Evolutionary conservation across 2,329 filamentous ascomycete genomes (phyloP).

Genomic region (Escovopsis sp.): DNA sequence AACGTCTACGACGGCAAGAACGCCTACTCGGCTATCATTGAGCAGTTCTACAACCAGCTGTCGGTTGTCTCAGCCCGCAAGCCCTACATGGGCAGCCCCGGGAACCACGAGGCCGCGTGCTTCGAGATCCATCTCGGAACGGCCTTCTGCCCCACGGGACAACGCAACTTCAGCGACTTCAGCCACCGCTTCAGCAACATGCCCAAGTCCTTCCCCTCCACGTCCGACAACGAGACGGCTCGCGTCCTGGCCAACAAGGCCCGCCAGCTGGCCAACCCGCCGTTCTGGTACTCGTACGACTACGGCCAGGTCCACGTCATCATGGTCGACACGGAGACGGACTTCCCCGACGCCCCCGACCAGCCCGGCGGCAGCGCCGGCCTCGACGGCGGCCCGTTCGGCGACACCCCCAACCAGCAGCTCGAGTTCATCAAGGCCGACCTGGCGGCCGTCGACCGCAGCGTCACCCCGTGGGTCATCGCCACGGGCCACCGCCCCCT

Average conservation of each 20-base stretch:
- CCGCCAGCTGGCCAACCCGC: conserved; percentile 14
- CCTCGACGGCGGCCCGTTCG: conserved; percentile 35
- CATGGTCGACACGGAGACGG: conserved; percentile 21
- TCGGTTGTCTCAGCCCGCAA: conserved; percentile 34
- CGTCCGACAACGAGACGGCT: conserved; percentile 26
- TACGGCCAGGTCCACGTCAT: conserved; percentile 16
- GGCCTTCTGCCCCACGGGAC: conserved; percentile 32
- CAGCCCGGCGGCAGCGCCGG: conserved; percentile 10
- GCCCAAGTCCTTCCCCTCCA: conserved; percentile 33
- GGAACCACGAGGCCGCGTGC: conserved; percentile 46
- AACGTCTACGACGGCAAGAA: conserved; percentile 33
- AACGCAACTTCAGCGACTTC: conserved; percentile 47
- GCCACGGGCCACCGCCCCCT: conserved; percentile 28
- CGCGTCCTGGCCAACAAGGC: conserved; percentile 31
- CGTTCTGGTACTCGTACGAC: conserved; percentile 14
- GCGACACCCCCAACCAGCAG: conserved; percentile 28
- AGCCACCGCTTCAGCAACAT: conserved; percentile 37
- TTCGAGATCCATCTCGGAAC: conserved; percentile 24
- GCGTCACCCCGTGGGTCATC: conserved; percentile 32
- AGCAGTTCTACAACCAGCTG: conserved; percentile 33
- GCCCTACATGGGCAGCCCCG: conserved; percentile 29
- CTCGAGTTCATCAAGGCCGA: conserved; percentile 39
- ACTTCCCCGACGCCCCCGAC: conserved; percentile 16
- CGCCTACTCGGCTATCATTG: conserved; percentile 41
- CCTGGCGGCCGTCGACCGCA: conserved; percentile 39